A percentile compares a stretch with the other conserved stretches of the same genome.
These are phyloP conservation scores for Phyllosticta citribraziliensis DNA, from an alignment of 2,329 filamentous ascomycete genomes.

Conservation along the genomic window DNA sequence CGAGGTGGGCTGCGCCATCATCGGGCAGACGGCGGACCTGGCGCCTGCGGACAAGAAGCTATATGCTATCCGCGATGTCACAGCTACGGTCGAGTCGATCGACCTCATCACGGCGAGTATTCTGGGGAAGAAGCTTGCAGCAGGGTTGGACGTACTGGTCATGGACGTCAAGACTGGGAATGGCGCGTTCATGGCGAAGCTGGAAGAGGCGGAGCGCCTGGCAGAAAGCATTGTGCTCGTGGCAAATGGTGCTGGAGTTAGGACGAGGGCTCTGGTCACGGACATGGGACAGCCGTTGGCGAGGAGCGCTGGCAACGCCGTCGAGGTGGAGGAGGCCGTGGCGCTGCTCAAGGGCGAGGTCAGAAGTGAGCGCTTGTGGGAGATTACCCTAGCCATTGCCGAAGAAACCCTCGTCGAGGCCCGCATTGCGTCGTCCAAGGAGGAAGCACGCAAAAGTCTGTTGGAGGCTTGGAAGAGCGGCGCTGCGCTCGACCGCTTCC, in stretches of 20 bases:
- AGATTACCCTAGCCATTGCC: conserved; percentile 5
- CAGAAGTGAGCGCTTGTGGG: conserved; percentile 4
- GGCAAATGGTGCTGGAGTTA: conserved; percentile 5
- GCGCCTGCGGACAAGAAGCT: conserved; percentile 10
- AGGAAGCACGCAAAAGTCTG: background rate
- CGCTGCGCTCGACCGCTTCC: background rate
- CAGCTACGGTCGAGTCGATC: conserved; percentile 8
- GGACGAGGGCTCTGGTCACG: conserved; percentile 5
- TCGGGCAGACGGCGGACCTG: conserved; percentile 9
- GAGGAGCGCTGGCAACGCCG: conserved; percentile 6
- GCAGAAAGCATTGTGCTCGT: conserved; percentile 7
- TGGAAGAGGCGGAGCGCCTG: conserved; percentile 1
- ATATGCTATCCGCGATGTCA: conserved; percentile 9
- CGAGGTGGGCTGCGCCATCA: conserved; percentile 7
- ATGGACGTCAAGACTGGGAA: conserved; percentile 11
- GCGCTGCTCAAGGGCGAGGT: conserved; percentile 10
- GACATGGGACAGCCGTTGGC: conserved; percentile 8
- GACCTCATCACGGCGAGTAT: conserved; percentile 10
- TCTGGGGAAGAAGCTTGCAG: conserved; percentile 9
- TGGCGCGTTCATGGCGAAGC: conserved; percentile 8
- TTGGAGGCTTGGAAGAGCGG: conserved; percentile 8
- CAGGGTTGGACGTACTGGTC: conserved; percentile 8
- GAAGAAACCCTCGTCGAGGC: conserved; percentile 9
- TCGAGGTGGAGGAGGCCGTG: conserved; percentile 10
- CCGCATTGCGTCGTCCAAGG: background rate